A percentile compares a stretch with the other conserved stretches of the same genome.
Evolutionary conservation across 176 grass and related monocot genomes (phyloP).

Genomic region (Paspalum vaginatum): DNA sequence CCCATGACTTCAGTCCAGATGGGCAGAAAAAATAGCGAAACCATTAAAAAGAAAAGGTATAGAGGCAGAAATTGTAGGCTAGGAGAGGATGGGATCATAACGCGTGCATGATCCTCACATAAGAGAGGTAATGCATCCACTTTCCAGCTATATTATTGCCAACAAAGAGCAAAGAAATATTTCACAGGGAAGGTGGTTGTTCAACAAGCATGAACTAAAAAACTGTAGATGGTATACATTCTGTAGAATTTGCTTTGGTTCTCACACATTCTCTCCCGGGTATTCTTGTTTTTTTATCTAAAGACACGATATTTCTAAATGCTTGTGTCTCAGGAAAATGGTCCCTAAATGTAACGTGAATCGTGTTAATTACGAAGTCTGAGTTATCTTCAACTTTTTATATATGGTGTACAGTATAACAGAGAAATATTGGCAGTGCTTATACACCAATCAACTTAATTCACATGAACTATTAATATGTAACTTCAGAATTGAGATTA

Average conservation of each 20-base stretch:
- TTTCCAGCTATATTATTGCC: not conserved
- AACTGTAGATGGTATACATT: not conserved
- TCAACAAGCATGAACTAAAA: not conserved
- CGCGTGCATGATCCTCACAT: not conserved
- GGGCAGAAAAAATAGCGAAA: not conserved
- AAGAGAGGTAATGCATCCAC: not conserved
- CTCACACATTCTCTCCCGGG: not conserved
- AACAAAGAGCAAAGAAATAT: not conserved
- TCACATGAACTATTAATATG: not conserved
- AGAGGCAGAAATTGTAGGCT: not conserved
- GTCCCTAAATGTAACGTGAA: not conserved
- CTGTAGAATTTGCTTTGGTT: not conserved
- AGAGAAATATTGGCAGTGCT: not conserved
- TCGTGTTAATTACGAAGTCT: not conserved
- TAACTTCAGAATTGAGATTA: not conserved
- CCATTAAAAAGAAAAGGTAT: not conserved
- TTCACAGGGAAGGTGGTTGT: not conserved
- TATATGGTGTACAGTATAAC: too few relatives aligned
- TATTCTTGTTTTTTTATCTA: not conserved
- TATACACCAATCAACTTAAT: not conserved
- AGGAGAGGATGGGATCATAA: constrained; percentile 18
- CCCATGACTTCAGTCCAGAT: constrained; percentile 33
- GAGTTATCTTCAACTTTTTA: not conserved
- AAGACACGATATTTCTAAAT: not conserved
- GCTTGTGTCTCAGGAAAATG: not conserved